Conservation (phyloP, 2,329 filamentous ascomycete genomes). For the Ophiostoma novo-ulmi region DNA sequence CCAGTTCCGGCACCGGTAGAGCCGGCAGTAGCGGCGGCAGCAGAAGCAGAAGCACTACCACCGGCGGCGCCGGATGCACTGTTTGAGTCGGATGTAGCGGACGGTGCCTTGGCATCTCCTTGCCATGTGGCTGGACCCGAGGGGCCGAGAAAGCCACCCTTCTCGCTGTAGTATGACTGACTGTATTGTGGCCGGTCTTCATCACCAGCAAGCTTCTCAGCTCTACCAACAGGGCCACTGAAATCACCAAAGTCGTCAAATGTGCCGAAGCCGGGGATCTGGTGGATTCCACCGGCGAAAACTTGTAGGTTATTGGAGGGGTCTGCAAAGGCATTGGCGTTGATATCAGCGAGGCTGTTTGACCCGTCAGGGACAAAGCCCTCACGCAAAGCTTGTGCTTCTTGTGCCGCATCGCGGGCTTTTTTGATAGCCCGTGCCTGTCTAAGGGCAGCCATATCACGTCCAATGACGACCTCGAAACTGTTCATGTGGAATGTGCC, state of each 20-base stretch:
- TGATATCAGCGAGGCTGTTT: constrained; percentile 41
- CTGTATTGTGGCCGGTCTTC: constrained; percentile 43
- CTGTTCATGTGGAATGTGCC: constrained; percentile 76
- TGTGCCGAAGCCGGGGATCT: constrained; percentile 4
- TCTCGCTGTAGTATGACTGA: constrained; percentile 63
- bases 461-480: constrained; percentile 65
- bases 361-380: constrained; percentile 32
- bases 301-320: not conserved
- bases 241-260: not conserved
- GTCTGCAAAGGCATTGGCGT: constrained; percentile 39
- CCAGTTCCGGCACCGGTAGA: not conserved
- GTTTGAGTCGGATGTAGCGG: not conserved
- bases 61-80: not conserved
- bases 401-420: constrained; percentile 32
- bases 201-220: constrained; percentile 39
- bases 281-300: constrained; percentile 8
- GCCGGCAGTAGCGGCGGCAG: constrained; percentile 14
- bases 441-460: constrained; percentile 58
- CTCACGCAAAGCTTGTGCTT: not conserved
- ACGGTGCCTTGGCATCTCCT: constrained; percentile 10
- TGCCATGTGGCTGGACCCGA: constrained; percentile 27
- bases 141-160: constrained; percentile 62
- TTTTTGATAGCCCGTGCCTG: constrained; percentile 46
- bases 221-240: constrained; percentile 25
- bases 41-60: not conserved